Percentiles rank a stretch among this genome's conserved stretches.
Conservation (phyloP, 2,329 filamentous ascomycete species). For the Amesomyces nigricolor region DNA sequence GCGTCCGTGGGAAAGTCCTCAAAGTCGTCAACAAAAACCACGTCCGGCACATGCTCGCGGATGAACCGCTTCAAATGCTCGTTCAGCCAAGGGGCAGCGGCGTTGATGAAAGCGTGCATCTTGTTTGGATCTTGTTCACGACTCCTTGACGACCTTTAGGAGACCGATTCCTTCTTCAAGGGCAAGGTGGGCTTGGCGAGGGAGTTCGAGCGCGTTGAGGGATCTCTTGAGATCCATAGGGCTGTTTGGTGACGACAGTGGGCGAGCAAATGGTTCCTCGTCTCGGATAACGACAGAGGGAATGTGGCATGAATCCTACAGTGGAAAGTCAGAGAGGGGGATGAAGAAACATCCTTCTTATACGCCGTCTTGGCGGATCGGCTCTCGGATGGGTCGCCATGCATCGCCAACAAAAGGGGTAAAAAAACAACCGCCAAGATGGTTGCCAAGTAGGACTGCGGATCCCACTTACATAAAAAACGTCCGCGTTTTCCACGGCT, state of each 20-base stretch:
- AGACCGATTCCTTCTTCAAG: slow-evolving; percentile 14
- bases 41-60: slow-evolving; percentile 27
- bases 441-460: slow-evolving; percentile 11
- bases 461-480: slow-evolving; percentile 14
- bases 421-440: slow-evolving; percentile 10
- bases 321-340: not conserved
- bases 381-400: not conserved
- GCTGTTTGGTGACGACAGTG: not conserved
- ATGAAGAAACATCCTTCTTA: not conserved
- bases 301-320: not conserved
- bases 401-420: slow-evolving; percentile 1
- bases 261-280: not conserved
- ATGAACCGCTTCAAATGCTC: slow-evolving; percentile 31
- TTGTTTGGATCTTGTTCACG: not conserved
- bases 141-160: slow-evolving; percentile 1
- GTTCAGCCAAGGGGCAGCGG: slow-evolving; percentile 31
- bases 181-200: slow-evolving; percentile 15
- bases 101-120: slow-evolving; percentile 29
- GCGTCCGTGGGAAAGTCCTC: slow-evolving; percentile 27
- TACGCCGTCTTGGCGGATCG: not conserved
- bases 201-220: slow-evolving; percentile 9
- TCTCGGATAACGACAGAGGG: not conserved
- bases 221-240: slow-evolving; percentile 5
- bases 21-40: slow-evolving; percentile 29
- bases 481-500: not conserved